Conservation (phyloP, 2,329 filamentous ascomycete genomes). For the Cercospora brassicicola region DNA sequence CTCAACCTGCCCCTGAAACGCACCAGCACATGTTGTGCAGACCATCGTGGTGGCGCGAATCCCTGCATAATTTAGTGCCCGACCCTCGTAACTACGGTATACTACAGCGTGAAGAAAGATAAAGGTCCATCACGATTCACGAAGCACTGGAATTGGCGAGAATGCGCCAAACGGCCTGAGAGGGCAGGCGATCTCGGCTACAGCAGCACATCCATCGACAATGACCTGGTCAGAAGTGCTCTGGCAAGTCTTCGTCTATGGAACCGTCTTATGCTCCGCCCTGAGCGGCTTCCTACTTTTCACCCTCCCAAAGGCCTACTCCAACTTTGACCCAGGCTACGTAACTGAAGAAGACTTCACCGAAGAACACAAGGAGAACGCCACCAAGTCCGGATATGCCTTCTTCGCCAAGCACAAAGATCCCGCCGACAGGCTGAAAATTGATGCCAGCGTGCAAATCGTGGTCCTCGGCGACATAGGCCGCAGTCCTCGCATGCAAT, state of each 20-base stretch:
- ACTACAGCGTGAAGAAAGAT: conserved; percentile 10
- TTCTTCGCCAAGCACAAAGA: conserved; percentile 33
- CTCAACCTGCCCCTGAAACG: background rate
- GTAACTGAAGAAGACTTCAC: conserved; percentile 34
- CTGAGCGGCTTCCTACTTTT: conserved; percentile 53
- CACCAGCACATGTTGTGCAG: background rate
- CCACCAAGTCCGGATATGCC: conserved; percentile 36
- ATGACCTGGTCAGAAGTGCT: conserved; percentile 31
- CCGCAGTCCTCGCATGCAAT: conserved; percentile 95
- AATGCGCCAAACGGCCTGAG: background rate
- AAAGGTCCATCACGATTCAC: background rate
- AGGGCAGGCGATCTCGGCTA: background rate
- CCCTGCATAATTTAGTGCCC: background rate
- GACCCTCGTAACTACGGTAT: background rate
- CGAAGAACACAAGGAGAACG: conserved; percentile 28
- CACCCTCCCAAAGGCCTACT: conserved; percentile 56
- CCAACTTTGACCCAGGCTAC: conserved; percentile 38
- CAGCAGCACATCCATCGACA: conserved; percentile 15
- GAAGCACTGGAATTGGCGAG: background rate
- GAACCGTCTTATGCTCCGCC: conserved; percentile 48
- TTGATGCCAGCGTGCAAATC: conserved; percentile 66
- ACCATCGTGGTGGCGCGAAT: background rate
- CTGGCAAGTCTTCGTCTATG: conserved; percentile 43
- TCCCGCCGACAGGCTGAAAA: conserved; percentile 33
- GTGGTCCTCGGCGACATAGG: conserved; percentile 94